phyloP scores from a whole-genome alignment of 148 eudicot genomes.

The Amaranthus cruentus region DNA sequence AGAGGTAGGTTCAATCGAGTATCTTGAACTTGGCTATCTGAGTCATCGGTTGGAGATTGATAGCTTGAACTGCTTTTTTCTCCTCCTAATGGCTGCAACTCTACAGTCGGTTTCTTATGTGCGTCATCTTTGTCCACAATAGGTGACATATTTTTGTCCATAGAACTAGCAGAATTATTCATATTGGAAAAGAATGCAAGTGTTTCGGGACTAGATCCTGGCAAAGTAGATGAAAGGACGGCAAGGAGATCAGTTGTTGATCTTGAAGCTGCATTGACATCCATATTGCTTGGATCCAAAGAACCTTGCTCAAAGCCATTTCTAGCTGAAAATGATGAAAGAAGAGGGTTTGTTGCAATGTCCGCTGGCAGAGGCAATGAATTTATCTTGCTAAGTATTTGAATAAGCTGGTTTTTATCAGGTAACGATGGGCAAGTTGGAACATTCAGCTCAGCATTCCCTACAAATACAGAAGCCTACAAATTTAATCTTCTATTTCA shows the following conservation, averaged over 20 bases:
- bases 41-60: conserved; percentile 62
- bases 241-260: conserved; percentile 61
- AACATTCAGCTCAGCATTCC: conserved; percentile 42
- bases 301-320: conserved; percentile 22
- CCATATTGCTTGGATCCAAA: conserved; percentile 31
- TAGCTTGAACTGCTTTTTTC: conserved; percentile 64
- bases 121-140: conserved; percentile 15
- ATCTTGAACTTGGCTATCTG: conserved; percentile 54
- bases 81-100: conserved; percentile 34
- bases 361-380: conserved; percentile 49
- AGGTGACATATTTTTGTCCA: conserved; percentile 14
- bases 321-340: conserved; percentile 13
- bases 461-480: conserved; percentile 26
- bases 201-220: conserved; percentile 35
- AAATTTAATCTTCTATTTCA: neutral
- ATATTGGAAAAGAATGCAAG: conserved; percentile 30
- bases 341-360: conserved; percentile 29
- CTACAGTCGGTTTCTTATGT: conserved; percentile 6
- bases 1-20: conserved; percentile 39
- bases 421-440: conserved; percentile 35
- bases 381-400: conserved; percentile 62
- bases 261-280: conserved; percentile 30
- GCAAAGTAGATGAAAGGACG: conserved; percentile 31
- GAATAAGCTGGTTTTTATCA: conserved; percentile 58
- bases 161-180: conserved; percentile 25